These are phyloP conservation scores for Lactarius akahatsu DNA, from an alignment of 768 basidiomycete genomes.

Conservation along the genomic window DNA sequence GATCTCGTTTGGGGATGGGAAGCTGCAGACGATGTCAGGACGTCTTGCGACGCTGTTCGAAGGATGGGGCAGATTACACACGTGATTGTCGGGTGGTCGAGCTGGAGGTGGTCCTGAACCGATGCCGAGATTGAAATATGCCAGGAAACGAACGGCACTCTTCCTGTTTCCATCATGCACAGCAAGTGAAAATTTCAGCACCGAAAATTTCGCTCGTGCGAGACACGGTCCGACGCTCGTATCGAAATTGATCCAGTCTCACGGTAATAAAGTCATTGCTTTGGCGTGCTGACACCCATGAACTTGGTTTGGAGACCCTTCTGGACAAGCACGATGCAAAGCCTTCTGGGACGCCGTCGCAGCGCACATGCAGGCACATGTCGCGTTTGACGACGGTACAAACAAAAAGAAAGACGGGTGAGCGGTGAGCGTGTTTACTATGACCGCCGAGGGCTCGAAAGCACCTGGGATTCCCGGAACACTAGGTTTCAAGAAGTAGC, in stretches of 20 bases:
- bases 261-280: conserved; percentile 17
- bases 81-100: conserved; percentile 22
- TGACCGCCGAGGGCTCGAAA: not conserved
- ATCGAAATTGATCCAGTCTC: conserved; percentile 28
- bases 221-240: conserved; percentile 27
- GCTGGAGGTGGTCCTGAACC: conserved; percentile 25
- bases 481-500: no score
- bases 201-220: conserved; percentile 27
- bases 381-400: not conserved
- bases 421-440: not conserved
- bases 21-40: no score
- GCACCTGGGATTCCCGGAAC: not conserved
- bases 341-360: conserved; percentile 9
- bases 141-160: conserved; percentile 28
- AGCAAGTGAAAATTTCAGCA: conserved; percentile 26
- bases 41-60: no score
- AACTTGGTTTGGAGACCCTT: conserved; percentile 10
- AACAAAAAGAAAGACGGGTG: conserved; percentile 8
- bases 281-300: conserved; percentile 6
- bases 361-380: not conserved
- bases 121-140: conserved; percentile 30
- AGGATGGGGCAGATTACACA: no score
- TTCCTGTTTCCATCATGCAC: conserved; percentile 22
- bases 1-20: no score
- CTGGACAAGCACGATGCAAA: conserved; percentile 3